Base-by-base conservation (phyloP, 768 basidiomycete genomes). In the Trametes elegans region DNA sequence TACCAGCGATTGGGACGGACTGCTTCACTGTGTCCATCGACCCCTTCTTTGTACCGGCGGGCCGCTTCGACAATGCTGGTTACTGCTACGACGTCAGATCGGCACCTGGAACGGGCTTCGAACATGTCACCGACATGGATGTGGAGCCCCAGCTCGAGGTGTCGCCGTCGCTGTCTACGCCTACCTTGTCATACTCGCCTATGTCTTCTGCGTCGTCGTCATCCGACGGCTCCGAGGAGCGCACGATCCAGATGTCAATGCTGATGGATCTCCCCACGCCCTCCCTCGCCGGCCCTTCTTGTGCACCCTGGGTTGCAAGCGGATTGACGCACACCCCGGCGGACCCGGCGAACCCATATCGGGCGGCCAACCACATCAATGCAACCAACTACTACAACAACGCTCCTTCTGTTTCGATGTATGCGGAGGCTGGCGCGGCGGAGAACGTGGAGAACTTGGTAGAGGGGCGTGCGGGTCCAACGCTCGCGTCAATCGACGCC, bases 171-270 rank as follows among this genome's bases (percentile, higher is more conserved):
- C 34, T 64, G 38, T 61, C 62, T 24, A 68, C 67, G 47, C 67
- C 67, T 7, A 52, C 59, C 0, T 55, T 68, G 23, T 51, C 50
- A 13, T 66, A 66, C 59, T 68, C 67, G 34, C 67, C 67, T 24
- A 64, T 64, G 61, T 68, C 67, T 7, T 58, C 61, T 3, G 40
- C 55, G 4, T 66, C 64, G 18, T 63, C 64, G 13, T 68, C 66
- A 26, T 68, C 66, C 1, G 65, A 66, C 36, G 66, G 66, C 39
- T 52, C 57, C 19, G 66, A 63, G 49, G 67, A 67, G 19, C 53
- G 66, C n/a, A 64, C 62, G 7, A 57, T 62, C n/a, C 63, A 60
- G 43, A 55, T 63, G 58, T 40, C 46, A n/a, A 46, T 46, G 21
- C 48, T 63, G 59, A 23, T 58, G 36, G 64, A 64, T 29, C 52